Base-by-base conservation (phyloP, 306 rosid genomes). In the Crataegus laevigata region DNA sequence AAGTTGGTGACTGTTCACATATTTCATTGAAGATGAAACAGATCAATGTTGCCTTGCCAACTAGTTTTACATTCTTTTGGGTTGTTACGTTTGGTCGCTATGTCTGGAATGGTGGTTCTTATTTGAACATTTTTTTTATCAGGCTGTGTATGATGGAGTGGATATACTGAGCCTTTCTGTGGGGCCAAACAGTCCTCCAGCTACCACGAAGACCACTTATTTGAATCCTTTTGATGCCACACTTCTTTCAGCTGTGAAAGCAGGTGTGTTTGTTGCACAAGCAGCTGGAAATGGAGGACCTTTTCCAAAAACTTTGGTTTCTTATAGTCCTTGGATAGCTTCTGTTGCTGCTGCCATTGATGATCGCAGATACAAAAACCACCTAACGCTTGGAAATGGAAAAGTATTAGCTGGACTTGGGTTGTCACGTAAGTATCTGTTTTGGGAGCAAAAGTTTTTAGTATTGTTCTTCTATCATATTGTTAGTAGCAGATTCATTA, bases 251-350 rank as follows among this genome's bases (percentile, higher is more conserved):
- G 99, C 99, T 45, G 99, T 96, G 88, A 96, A 92, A 83, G 99
- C 99, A 60, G 99, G 99, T 42, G 96, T 96, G 75, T 96, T 96
- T 89, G 98, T 96, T 42, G 99, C 94, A 54, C 99, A 96, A 87
- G 99, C 99, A 29, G 99, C 98, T 75, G 99, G 99, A 82, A 96
- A 96, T 82, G 99, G 99, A 43, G 99, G 99, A 47, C 99, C 99
- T 57, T 96, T 89, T 78, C 99, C 96, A 2, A 96, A 90, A 87
- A 92, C 99, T 59, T 42, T 96, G 88, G 92, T 96, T 84, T 96
- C 99, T 8, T 96, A 96, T 75, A 96, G 99, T 85, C 99, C 99
- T 66, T 96, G 99, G 99, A 96, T 96, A 84, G 81, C 87, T 50
- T 83, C 99, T 66, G 90, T 96, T 42, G 98, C 97, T 73, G 99